phyloP scores from a whole-genome alignment of 139 green algal genomes.

The Coelastrella sp. region DNA sequence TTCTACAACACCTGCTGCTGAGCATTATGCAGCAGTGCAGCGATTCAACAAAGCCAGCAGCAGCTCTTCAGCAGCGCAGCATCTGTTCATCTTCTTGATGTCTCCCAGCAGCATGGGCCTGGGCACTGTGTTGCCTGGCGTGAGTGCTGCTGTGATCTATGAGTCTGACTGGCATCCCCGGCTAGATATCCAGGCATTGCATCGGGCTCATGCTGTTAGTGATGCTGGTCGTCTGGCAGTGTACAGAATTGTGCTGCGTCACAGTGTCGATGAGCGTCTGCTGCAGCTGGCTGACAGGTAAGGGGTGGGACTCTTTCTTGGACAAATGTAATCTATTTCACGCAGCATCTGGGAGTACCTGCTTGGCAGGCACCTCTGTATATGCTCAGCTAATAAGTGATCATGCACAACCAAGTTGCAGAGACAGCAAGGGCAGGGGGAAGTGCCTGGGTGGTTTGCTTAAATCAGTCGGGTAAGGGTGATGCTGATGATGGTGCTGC shows the following conservation, averaged over 20 bases:
- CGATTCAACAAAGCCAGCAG: constrained; percentile 58
- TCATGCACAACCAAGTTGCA: too few species aligned
- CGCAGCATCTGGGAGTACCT: background rate
- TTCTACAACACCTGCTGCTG: constrained; percentile 52
- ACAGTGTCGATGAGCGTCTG: constrained; percentile 72
- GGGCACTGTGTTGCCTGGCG: constrained; percentile 74
- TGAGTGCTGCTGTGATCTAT: constrained; percentile 70
- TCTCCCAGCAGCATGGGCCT: constrained; percentile 54
- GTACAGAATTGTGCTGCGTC: constrained; percentile 61
- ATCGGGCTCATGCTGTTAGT: background rate
- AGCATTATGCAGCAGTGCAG: constrained; percentile 62
- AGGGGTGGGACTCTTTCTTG: background rate
- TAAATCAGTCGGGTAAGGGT: too few species aligned
- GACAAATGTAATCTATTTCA: background rate
- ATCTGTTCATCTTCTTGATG: too few species aligned
- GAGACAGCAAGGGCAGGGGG: background rate
- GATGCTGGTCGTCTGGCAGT: constrained; percentile 37
- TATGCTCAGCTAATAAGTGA: too few species aligned
- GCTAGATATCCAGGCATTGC: constrained; percentile 75
- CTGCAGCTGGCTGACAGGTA: constrained; percentile 61
- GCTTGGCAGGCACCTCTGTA: background rate
- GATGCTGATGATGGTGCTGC: background rate
- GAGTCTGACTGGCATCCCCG: constrained; percentile 84
- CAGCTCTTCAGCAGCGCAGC: background rate
- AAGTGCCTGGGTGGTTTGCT: background rate